Conservation (phyloP, 352 stramenopile genomes). For the Phytophthora sp. region DNA sequence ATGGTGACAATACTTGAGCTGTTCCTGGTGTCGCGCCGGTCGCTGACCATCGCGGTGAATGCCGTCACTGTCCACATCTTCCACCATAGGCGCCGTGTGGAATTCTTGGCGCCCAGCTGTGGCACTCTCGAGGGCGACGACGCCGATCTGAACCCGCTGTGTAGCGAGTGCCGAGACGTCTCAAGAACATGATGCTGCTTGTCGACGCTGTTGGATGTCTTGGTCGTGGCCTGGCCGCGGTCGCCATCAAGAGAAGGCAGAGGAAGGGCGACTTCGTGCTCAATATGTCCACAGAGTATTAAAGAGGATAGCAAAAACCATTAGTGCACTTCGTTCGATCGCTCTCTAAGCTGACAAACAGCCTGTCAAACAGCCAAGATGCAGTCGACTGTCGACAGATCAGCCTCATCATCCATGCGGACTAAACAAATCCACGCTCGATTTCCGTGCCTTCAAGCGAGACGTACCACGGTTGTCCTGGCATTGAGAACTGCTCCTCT, state of each 20-base stretch:
- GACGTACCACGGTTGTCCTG: constrained; percentile 15
- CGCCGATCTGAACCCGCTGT: constrained; percentile 49
- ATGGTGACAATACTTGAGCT: constrained; percentile 80
- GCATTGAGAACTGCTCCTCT: not conserved
- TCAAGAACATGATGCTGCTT: constrained; percentile 62
- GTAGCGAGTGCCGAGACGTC: constrained; percentile 40
- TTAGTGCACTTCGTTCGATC: too few species aligned
- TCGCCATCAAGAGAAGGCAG: constrained; percentile 30
- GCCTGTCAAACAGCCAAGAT: not conserved
- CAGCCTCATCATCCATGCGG: constrained; percentile 15
- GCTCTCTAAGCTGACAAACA: not conserved
- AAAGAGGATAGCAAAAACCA: not conserved
- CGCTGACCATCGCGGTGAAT: constrained; percentile 81
- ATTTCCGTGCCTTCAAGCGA: constrained; percentile 10
- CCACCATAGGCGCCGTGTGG: constrained; percentile 82
- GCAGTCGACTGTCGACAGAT: too few species aligned
- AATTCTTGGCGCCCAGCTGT: constrained; percentile 83
- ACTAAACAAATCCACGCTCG: constrained; percentile 23
- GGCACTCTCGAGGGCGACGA: constrained; percentile 45
- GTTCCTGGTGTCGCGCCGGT: constrained; percentile 66
- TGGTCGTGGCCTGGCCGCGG: constrained; percentile 41
- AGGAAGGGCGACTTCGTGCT: constrained; percentile 22
- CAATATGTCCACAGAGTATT: constrained; percentile 17
- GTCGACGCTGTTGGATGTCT: constrained; percentile 53
- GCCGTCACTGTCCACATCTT: constrained; percentile 85